Base-by-base conservation (phyloP, 2,329 filamentous ascomycete species). In the Fusarium devonianum region DNA sequence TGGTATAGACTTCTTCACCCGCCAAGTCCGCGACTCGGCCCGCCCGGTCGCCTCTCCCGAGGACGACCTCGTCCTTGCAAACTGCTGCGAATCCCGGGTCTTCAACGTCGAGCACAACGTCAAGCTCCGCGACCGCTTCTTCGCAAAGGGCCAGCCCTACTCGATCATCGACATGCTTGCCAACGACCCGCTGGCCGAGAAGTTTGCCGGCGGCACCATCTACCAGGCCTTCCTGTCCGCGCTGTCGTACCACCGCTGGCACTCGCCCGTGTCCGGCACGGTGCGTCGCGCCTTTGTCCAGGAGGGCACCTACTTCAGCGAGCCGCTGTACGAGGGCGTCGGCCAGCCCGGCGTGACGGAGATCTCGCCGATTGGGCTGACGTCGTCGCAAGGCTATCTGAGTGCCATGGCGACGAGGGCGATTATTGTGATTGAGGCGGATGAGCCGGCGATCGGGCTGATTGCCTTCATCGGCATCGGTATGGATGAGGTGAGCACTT, bases 401-500 rank as follows among this genome's bases (percentile, higher is more conserved):
- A 82, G 84, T 0, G 77, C 81, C 0, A 73, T 88, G n/a, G 88
- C 88, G 0, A 87, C 88, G 3, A 76, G 89, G 5, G 87, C 83
- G 0, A 69, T 92, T 33, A 84, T 92, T 55, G 83, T 88, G 64
- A 82, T 91, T 49, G 78, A 90, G 67, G 86, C 87, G 0, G 86
- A 89, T 56, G 86, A 89, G 55, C 75, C 78, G 2, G 75, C 75
- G 1, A 84, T 91, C 26, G 88, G 88, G 0, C 71, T 91, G 22
- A 81, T 92, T 76, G 85, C 80, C 0, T 87, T 91, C 56, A 73
- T 92, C 10, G 84, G 81, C 2, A 80, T 92, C 4, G 89, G 88
- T 2, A 91, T 92, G 88, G 85, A 84, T 30, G 88, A 92, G 70
- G 88, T 91, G 10, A 86, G 81, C 49, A 85, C 86, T 0, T 90